Evolutionary conservation across 306 rosid genomes (phyloP), one percentile per base, ranked within the genome.

Genomic region (Astragalus glycyphyllos): DNA sequence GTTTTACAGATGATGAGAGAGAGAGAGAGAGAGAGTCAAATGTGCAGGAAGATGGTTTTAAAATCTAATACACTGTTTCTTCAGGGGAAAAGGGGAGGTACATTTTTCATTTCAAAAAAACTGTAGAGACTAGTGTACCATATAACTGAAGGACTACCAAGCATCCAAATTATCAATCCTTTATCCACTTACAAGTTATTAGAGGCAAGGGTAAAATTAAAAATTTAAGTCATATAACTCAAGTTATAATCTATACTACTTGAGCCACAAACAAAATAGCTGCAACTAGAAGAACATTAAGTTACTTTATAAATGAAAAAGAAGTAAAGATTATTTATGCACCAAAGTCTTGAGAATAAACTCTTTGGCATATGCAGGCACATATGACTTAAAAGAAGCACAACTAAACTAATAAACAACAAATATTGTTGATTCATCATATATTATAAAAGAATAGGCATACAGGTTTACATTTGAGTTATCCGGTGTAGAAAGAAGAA

Each of bases 401-500:
- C 37, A 47, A 20, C 61, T 50, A 68, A 42, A 72, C 57, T 20
- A 73, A 59, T 35, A 23, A 40, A 73, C 60, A 74, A 65, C 44
- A 57, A 59, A 55, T 72, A 16, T 72, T 55, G 65, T 14, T 50
- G 66, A 72, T n/a, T 55, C 59, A 20, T 50, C 70, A 72, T 16
- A 71, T 46, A 58, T 47, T 58, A 63, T 58, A 40, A 50, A 80
- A 80, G 60, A 48, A 38, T 12, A 73, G 68, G 51, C 75, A 59
- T 58, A 54, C 61, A 71, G 12, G 75, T 68, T 76, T 40, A 78
- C 77, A 79, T 55, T 69, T 68, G 68, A 68, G 67, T 50, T 67
- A 66, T 26, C 13, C 7, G 58, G 66, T 29, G 65, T 53, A 15
- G 11, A 73, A 26, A 65, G 57, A 68, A 62, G 54, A 44, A 42